These are phyloP conservation scores for Diaporthe velutina DNA, from an alignment of 2,329 filamentous ascomycete genomes.

Conservation along the genomic window DNA sequence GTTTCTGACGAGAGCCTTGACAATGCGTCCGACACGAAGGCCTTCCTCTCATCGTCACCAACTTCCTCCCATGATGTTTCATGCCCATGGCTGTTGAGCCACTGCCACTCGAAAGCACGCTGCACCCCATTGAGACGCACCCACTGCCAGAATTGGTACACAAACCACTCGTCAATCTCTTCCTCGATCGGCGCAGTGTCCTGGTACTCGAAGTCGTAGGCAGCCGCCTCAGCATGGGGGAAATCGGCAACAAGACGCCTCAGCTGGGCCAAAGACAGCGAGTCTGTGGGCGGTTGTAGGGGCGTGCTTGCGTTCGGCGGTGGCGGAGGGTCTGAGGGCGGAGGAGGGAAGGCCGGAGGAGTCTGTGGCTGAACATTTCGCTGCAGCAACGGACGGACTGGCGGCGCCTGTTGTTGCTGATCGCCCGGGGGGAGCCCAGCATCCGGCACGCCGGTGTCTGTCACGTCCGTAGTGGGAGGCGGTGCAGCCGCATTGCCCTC, in stretches of 20 bases:
- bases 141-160: constrained; percentile 89
- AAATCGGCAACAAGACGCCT: constrained; percentile 81
- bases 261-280: constrained; percentile 81
- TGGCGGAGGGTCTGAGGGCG: constrained; percentile 43
- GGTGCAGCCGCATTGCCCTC: constrained; percentile 30
- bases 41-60: constrained; percentile 64
- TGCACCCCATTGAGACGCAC: constrained; percentile 82
- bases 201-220: constrained; percentile 88
- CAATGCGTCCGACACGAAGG: constrained; percentile 70
- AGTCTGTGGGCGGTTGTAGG: constrained; percentile 67
- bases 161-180: constrained; percentile 98
- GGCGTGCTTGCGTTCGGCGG: constrained; percentile 41
- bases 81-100: constrained; percentile 66
- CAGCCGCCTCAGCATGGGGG: constrained; percentile 75
- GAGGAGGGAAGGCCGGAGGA: constrained; percentile 40
- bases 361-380: constrained; percentile 46
- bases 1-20: constrained; percentile 56
- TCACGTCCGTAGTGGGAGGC: constrained; percentile 34
- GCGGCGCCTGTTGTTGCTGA: constrained; percentile 21
- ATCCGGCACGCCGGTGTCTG: constrained; percentile 27
- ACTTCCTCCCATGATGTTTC: constrained; percentile 76
- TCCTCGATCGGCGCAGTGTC: constrained; percentile 82
- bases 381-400: constrained; percentile 47
- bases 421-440: constrained; percentile 25
- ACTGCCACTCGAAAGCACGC: constrained; percentile 82